Conservation (phyloP, 164 flowering plant genomes). For the Vitis rupestris region DNA sequence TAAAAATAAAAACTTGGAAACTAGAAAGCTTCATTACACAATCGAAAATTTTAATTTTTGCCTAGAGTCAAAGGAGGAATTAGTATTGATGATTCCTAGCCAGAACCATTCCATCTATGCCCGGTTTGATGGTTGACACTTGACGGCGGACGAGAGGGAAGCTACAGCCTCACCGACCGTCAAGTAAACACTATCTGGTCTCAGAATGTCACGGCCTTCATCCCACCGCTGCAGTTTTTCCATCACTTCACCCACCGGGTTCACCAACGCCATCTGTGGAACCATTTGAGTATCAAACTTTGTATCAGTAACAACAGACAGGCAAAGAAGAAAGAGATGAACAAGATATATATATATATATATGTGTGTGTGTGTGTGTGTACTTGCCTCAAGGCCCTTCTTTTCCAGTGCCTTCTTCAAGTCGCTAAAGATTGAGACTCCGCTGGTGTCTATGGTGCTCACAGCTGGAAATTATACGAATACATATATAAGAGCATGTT, state of each 20-base stretch:
- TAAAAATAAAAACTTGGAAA: no score
- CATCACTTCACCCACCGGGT: conserved; percentile 79
- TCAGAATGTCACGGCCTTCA: conserved; percentile 33
- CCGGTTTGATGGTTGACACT: conserved; percentile 27
- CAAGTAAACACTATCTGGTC: conserved; percentile 57
- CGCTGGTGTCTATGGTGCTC: conserved; percentile 78
- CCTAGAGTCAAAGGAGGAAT: neutral
- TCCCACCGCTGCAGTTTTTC: conserved; percentile 66
- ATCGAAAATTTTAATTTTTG: no score
- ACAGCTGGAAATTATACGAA: conserved; percentile 47
- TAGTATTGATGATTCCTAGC: neutral
- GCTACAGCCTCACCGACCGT: conserved; percentile 83
- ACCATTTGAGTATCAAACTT: neutral
- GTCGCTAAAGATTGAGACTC: conserved; percentile 59
- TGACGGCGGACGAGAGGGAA: conserved; percentile 44
- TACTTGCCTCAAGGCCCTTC: conserved; percentile 56
- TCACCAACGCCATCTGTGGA: conserved; percentile 76
- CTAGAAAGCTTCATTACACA: no score
- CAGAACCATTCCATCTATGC: conserved; percentile 3
- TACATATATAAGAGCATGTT: neutral
- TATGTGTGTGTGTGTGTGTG: neutral
- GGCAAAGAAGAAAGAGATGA: neutral
- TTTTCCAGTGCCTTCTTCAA: conserved; percentile 52
- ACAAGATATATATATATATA: neutral
- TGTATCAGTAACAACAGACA: neutral